phyloP scores from a whole-genome alignment of 192 early-diverging fungal genomes.

The Coemansia furcata region DNA sequence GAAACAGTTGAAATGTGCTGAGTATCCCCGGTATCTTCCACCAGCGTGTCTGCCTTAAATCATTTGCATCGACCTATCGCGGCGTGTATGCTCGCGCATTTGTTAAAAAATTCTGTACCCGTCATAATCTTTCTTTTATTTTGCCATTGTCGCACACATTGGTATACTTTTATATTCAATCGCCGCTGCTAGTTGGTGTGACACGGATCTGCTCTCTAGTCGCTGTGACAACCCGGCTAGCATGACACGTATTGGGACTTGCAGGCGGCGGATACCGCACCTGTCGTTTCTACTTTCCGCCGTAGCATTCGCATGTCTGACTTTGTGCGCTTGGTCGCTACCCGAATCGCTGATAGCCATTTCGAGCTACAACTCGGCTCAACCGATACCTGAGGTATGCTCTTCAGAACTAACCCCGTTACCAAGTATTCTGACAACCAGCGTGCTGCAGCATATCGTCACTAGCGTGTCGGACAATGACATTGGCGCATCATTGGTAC shows the following conservation, averaged over 20 bases:
- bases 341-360: background rate
- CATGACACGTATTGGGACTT: background rate
- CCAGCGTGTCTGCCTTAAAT: background rate
- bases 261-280: background rate
- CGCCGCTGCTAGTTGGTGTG: background rate
- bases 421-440: background rate
- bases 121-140: background rate
- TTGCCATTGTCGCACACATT: background rate
- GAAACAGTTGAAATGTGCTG: background rate
- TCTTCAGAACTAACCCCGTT: too few species aligned
- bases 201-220: background rate
- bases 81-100: background rate
- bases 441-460: background rate
- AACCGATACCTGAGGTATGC: background rate
- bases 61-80: background rate
- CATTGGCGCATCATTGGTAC: slow-evolving; percentile 2
- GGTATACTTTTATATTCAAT: background rate
- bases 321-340: background rate
- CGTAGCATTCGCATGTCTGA: background rate
- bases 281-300: background rate
- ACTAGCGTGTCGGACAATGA: background rate
- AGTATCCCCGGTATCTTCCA: background rate
- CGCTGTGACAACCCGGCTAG: background rate
- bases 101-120: background rate
- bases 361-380: background rate